These are phyloP conservation scores for Aethionema arabicum DNA, from an alignment of 345 rosid species.

Conservation along the genomic window DNA sequence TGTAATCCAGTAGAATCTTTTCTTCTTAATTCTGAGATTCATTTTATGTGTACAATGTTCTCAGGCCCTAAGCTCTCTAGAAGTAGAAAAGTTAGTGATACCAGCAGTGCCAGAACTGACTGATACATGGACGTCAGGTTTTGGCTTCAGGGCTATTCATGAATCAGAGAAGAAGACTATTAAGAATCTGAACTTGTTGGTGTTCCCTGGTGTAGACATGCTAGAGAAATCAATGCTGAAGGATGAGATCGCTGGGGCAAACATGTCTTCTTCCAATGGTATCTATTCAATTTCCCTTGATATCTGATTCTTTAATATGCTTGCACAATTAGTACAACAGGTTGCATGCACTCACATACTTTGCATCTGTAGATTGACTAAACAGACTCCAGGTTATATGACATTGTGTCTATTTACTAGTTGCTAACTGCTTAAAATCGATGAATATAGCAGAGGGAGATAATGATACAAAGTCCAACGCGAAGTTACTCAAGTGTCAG, in stretches of 20 bases:
- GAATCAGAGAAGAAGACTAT: conserved; percentile 44
- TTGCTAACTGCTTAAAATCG: conserved; percentile 27
- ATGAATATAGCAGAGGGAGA: conserved; percentile 5
- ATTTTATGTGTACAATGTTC: conserved; percentile 16
- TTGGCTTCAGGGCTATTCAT: conserved; percentile 67
- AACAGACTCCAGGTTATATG: conserved; percentile 36
- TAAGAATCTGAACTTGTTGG: conserved; percentile 67
- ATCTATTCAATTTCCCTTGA: conserved; percentile 20
- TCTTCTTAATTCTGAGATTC: conserved; percentile 7
- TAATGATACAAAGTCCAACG: conserved; percentile 10
- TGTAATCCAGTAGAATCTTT: not conserved
- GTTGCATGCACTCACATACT: not conserved
- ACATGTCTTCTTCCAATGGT: conserved; percentile 38
- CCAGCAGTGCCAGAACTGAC: conserved; percentile 88
- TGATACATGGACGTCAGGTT: conserved; percentile 86
- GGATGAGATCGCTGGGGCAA: conserved; percentile 33
- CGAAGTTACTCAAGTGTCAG: not conserved
- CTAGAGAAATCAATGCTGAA: conserved; percentile 60
- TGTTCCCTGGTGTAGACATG: conserved; percentile 91
- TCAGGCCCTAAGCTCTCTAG: conserved; percentile 73
- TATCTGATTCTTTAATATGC: conserved; percentile 3
- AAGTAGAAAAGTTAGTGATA: conserved; percentile 77
- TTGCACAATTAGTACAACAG: not conserved
- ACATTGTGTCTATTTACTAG: conserved; percentile 19
- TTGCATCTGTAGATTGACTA: conserved; percentile 6